Conservation (phyloP, 208 protist genomes). For the Trypanosomatidae sp. region DNA sequence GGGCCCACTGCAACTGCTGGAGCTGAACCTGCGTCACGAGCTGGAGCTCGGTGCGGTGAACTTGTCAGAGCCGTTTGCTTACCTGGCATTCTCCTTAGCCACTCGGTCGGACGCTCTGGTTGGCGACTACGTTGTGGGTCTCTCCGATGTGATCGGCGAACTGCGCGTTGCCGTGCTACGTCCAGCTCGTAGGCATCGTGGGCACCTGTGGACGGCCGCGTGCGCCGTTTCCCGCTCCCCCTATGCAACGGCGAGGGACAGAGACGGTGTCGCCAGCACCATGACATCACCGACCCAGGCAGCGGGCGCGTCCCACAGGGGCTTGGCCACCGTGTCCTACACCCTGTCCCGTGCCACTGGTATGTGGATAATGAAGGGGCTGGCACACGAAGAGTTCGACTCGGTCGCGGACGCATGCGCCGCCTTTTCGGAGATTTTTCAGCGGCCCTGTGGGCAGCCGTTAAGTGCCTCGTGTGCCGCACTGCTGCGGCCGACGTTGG, state of each 20-base stretch:
- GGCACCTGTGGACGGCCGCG: conserved; percentile 18
- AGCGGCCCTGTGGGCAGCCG: conserved; percentile 44
- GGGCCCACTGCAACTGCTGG: conserved; percentile 81
- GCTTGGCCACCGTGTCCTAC: conserved; percentile 39
- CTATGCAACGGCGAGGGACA: background rate
- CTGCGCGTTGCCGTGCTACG: conserved; percentile 56
- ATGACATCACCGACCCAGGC: background rate
- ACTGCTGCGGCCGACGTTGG: background rate
- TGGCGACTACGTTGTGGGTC: conserved; percentile 72
- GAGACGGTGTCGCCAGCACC: background rate
- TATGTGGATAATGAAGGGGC: conserved; percentile 67
- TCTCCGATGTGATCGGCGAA: conserved; percentile 62
- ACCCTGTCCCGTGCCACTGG: conserved; percentile 72
- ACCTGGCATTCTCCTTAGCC: conserved; percentile 50
- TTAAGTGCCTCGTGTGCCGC: background rate
- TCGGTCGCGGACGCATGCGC: conserved; percentile 62
- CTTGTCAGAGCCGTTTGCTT: conserved; percentile 53
- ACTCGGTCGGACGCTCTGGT: conserved; percentile 43
- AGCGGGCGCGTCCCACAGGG: background rate
- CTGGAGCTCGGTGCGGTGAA: conserved; percentile 51
- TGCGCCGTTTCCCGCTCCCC: background rate
- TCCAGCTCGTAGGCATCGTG: conserved; percentile 8
- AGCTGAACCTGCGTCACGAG: conserved; percentile 68
- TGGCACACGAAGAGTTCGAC: conserved; percentile 72
- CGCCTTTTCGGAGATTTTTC: conserved; percentile 71